These are phyloP conservation scores for Melastoma candidum DNA, from an alignment of 441 rosid genomes.

Conservation along the genomic window DNA sequence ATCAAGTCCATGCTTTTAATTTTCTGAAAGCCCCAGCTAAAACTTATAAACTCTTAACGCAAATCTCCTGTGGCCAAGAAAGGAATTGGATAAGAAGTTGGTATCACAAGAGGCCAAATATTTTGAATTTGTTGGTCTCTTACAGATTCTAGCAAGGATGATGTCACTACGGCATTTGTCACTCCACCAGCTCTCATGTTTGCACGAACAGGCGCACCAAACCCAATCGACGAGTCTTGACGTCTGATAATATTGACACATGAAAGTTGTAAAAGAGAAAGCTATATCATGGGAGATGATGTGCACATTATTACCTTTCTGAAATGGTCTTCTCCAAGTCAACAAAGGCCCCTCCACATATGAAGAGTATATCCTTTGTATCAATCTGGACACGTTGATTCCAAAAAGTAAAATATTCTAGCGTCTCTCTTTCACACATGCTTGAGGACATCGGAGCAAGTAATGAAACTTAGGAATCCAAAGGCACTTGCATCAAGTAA, in stretches of 20 bases:
- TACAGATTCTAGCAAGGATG: slow-evolving; percentile 87
- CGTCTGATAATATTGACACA: slow-evolving; percentile 41
- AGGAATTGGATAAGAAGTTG: slow-evolving; percentile 1
- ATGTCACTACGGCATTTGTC: slow-evolving; percentile 58
- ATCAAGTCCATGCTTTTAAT: slow-evolving; percentile 2
- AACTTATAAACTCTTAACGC: neutral
- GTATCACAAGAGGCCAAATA: too few relatives aligned
- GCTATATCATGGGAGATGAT: slow-evolving; percentile 8
- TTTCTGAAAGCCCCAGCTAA: neutral
- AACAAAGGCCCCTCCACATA: slow-evolving; percentile 94
- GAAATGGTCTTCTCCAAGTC: slow-evolving; percentile 93
- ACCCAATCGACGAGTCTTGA: slow-evolving; percentile 91
- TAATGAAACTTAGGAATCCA: neutral
- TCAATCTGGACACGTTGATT: slow-evolving; percentile 45
- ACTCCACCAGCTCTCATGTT: slow-evolving; percentile 74
- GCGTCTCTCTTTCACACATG: neutral
- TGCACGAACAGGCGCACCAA: slow-evolving; percentile 96
- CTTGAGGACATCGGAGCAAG: neutral
- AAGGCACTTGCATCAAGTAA: neutral
- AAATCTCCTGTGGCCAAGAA: neutral
- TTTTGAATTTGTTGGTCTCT: slow-evolving; percentile 15
- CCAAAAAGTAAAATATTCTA: neutral
- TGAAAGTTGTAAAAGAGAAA: slow-evolving; percentile 11
- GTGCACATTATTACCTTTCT: slow-evolving; percentile 46
- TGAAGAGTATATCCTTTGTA: slow-evolving; percentile 88